Base-by-base conservation (phyloP, 2,329 filamentous ascomycete species). In the Fusarium camptoceras region DNA sequence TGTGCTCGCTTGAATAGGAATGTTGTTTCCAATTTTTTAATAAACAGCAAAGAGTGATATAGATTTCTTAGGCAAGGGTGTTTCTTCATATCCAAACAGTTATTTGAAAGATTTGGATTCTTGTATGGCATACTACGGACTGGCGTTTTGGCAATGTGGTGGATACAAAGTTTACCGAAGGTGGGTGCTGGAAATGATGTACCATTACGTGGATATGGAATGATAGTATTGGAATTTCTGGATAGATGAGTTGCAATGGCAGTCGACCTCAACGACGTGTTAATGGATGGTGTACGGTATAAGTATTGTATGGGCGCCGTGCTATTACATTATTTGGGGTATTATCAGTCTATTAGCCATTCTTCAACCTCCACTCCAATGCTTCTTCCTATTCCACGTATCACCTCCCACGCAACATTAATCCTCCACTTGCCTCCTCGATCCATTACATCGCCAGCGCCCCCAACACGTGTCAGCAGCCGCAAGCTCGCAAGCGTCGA, bases 331-430 rank as follows among this genome's bases (percentile, higher is more conserved):
- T 34, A 31, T 49, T 47, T 60, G 22, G 28, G 51, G 44, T 51
- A 41, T 20, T 57, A 49, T 77, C 77, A 93, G 68, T 93, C 91
- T 50, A 90, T 85, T 58, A 93, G 80, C 85, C 91, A 94, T 77
- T 95, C 92, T 67, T 92, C 89, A 15, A 94, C 85, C 78, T 94
- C 92, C n/a, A 96, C 85, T 4, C 91, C 91, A 54, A 96, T 87
- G 75, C 88, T 91, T 75, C 93, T 83, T 28, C 92, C 93, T 68
- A 96, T 81, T 6, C 85, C 86, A 64, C 90, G 83, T 9, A 92
- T 88, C 67, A 91, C 89, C 75, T 96, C 93, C 92, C 92, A 94
- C 2, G 90, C 89, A 60, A 93, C 89, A 72, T 92, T 93, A 12
- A 94, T 90, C 75, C 91, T 88, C 91, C 92, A 96, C 79, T 91